A percentile compares a stretch with the other conserved stretches of the same genome.
Conservation (phyloP, 164 flowering plant species). For the Tinospora cordifolia region DNA sequence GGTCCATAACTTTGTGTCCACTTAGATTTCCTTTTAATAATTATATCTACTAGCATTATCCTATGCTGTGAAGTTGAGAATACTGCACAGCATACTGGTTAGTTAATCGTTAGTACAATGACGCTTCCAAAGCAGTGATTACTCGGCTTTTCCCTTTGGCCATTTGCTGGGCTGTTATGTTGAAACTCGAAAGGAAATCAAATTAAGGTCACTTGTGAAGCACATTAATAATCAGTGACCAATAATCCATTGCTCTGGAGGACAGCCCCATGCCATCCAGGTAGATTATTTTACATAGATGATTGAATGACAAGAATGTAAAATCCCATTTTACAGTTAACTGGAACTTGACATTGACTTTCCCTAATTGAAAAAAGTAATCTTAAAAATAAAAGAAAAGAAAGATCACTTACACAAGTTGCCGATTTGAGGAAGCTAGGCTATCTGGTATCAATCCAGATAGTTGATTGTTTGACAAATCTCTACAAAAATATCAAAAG, state of each 20-base stretch:
- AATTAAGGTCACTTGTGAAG: background rate
- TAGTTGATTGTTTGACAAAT: conserved; percentile 72
- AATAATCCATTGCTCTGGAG: background rate
- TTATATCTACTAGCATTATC: too few relatives aligned
- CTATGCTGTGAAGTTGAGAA: background rate
- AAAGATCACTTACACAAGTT: conserved; percentile 66
- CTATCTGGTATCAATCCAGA: conserved; percentile 81
- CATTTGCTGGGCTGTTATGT: background rate
- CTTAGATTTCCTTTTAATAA: too few relatives aligned
- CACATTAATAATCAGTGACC: background rate
- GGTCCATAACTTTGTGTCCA: too few relatives aligned
- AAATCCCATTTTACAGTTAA: background rate
- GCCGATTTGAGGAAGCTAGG: conserved; percentile 57
- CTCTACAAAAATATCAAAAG: conserved; percentile 41
- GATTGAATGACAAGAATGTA: background rate
- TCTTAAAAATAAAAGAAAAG: background rate
- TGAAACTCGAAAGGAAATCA: background rate
- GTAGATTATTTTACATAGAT: background rate
- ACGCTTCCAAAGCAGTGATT: background rate
- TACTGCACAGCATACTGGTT: background rate
- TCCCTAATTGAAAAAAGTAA: background rate
- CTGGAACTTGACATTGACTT: background rate
- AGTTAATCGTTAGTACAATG: background rate
- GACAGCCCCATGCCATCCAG: background rate
- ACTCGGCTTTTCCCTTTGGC: background rate